Evolutionary conservation across 2,329 filamentous ascomycete genomes (phyloP).

Genomic region (Sclerotinia nivalis): DNA sequence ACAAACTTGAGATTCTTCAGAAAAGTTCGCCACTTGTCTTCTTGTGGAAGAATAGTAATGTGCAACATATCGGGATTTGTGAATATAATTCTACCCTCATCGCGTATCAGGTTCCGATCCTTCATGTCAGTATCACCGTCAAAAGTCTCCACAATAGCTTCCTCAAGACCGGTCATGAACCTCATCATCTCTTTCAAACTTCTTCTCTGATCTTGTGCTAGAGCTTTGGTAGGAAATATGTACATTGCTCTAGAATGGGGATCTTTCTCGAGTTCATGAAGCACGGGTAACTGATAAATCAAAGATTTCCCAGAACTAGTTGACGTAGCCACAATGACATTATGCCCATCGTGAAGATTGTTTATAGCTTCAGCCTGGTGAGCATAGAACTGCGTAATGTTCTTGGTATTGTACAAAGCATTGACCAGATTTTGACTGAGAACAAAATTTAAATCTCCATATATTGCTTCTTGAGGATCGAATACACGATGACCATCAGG

Average conservation of each 20-base stretch:
- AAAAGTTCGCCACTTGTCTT: constrained; percentile 84
- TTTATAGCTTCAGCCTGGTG: constrained; percentile 96
- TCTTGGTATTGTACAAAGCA: constrained; percentile 87
- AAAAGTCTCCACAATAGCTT: constrained; percentile 84
- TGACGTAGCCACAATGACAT: constrained; percentile 91
- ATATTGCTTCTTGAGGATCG: constrained; percentile 77
- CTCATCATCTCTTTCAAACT: constrained; percentile 82
- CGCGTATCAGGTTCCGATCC: constrained; percentile 76
- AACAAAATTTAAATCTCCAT: constrained; percentile 80
- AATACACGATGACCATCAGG: constrained; percentile 91
- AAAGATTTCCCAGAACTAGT: constrained; percentile 96
- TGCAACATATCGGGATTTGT: constrained; percentile 99
- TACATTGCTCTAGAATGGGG: constrained; percentile 83
- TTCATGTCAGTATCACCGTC: constrained; percentile 90
- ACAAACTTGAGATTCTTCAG: constrained; percentile 88
- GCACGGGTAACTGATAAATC: constrained; percentile 94
- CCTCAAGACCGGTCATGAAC: constrained; percentile 76
- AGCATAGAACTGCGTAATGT: constrained; percentile 82
- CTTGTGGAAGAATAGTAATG: constrained; percentile 87
- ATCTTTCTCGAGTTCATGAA: constrained; percentile 82
- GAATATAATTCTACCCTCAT: constrained; percentile 90
- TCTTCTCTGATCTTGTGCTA: constrained; percentile 90
- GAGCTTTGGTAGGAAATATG: constrained; percentile 95
- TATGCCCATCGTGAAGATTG: constrained; percentile 73
- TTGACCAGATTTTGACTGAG: constrained; percentile 94